These are phyloP conservation scores for Rugonectria rugulosa DNA, from an alignment of 2,329 filamentous ascomycete genomes.

Conservation along the genomic window DNA sequence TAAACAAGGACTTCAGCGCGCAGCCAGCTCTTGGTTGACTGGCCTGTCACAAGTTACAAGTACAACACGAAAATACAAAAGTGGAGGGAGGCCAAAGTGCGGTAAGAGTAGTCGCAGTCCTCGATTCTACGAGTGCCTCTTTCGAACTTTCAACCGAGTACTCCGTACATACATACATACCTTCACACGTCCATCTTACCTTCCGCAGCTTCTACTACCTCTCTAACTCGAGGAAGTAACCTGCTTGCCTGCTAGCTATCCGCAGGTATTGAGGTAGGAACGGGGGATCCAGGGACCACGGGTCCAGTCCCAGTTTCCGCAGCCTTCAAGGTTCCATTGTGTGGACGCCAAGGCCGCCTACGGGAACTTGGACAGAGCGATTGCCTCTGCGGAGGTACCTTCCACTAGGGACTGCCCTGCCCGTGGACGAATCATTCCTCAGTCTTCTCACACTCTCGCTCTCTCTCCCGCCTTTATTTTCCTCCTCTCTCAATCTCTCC, in stretches of 20 bases:
- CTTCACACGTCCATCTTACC: too few species aligned
- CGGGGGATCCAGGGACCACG: slow-evolving; percentile 14
- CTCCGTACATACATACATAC: too few species aligned
- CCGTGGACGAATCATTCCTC: slow-evolving; percentile 40
- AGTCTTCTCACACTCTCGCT: slow-evolving; percentile 29
- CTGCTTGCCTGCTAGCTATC: too few species aligned
- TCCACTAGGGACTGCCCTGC: background rate
- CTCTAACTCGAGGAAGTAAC: too few species aligned
- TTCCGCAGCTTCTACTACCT: background rate
- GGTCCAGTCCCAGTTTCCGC: slow-evolving; percentile 14
- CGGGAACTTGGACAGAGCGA: background rate
- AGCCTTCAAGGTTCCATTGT: background rate
- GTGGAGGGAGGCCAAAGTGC: slow-evolving; percentile 18
- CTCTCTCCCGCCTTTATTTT: slow-evolving; percentile 23
- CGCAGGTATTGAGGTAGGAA: too few species aligned
- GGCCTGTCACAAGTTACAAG: background rate
- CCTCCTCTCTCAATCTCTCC: slow-evolving; percentile 26
- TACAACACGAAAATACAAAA: slow-evolving; percentile 15
- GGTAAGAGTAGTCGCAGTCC: slow-evolving; percentile 7
- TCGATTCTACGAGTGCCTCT: too few species aligned
- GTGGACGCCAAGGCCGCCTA: too few species aligned
- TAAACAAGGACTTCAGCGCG: background rate
- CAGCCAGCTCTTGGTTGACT: background rate
- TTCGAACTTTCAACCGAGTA: slow-evolving; percentile 3
- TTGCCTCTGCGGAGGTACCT: background rate